Base-by-base conservation (phyloP, 139 green algal species). In the Chlorella sp. region DNA sequence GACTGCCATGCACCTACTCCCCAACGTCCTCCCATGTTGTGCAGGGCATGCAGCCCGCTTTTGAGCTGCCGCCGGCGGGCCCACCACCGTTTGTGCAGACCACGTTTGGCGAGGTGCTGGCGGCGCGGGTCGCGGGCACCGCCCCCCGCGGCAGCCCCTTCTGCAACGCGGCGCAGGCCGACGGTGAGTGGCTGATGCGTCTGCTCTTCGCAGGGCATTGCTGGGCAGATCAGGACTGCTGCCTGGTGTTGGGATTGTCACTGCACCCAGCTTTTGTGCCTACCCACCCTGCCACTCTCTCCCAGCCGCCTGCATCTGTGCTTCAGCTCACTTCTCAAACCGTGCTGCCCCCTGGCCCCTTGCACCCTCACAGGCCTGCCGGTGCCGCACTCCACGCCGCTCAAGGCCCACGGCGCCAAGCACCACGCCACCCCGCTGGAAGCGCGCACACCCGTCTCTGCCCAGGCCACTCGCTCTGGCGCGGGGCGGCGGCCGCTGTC, bases 91-190 rank as follows among this genome's bases (percentile, higher is more conserved):
- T 86, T 62, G 28, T 87, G 39, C 82, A 76, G 30, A 69, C 82
- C 20, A 78, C 55, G 3, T 70, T 90, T 47, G 82, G 86, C 32
- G 86, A 87, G 56, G 82, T 87, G 44, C 69, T 90, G 67, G 36
- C 73, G 44, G 86, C 86, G 55, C 74, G 86, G 3, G 41, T 69
- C n/a, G 72, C 74, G 12, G 86, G 86, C 18, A 2, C 56, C 1
- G 36, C 41, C 23, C 81, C 81, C 16, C n/a, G 30, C 16, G 69
- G 69, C 70, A 78, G 47, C 26, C 81, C 56, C 70, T 86, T 86
- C 23, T 36, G n/a, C 67, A 60, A 65, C 3, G 67, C 68, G 0
- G 1, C 23, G 34, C 56, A 85, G 30, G 15, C 28, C 13, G 47
- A 78, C 36, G 80, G 80, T 85, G 80, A 79, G 80, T 32, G 26